These are phyloP conservation scores for Colletotrichum spaethianum DNA, from an alignment of 2,329 filamentous ascomycete genomes.

Conservation along the genomic window DNA sequence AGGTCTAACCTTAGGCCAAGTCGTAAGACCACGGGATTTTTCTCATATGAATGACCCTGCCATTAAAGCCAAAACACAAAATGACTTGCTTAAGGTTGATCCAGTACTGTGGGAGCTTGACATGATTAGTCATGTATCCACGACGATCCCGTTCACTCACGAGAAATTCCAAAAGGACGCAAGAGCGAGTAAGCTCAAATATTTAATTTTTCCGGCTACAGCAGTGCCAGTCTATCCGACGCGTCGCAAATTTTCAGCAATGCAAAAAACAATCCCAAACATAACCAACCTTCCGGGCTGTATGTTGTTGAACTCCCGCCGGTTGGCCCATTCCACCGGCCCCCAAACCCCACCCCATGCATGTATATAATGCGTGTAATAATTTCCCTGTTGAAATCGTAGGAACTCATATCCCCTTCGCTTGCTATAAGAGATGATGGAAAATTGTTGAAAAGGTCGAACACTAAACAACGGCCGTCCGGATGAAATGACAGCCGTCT, in stretches of 20 bases:
- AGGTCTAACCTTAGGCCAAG: background rate
- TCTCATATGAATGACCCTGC: background rate
- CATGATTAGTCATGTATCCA: background rate
- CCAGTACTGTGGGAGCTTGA: background rate
- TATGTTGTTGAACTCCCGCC: conserved; percentile 23
- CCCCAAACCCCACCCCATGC: background rate
- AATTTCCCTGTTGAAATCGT: conserved; percentile 33
- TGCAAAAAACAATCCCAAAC: background rate
- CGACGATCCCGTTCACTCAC: background rate
- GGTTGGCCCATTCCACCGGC: conserved; percentile 1
- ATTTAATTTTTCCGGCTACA: background rate
- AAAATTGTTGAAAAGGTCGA: conserved; percentile 23
- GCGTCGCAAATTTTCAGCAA: background rate
- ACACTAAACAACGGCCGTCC: background rate
- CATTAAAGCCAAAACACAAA: background rate
- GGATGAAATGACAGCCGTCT: conserved; percentile 3
- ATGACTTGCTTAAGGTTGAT: background rate
- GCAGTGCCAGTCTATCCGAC: background rate
- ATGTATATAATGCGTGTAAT: conserved; percentile 4
- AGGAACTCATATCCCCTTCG: conserved; percentile 30
- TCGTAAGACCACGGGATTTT: background rate
- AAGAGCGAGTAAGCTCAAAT: background rate
- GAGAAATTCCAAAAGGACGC: background rate
- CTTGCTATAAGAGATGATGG: conserved; percentile 27
- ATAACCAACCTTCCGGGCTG: background rate